Percentiles rank a stretch among this genome's conserved stretches.
phyloP scores from a whole-genome alignment of 2,329 filamentous ascomycete genomes.

The Zymoseptoria passerinii region DNA sequence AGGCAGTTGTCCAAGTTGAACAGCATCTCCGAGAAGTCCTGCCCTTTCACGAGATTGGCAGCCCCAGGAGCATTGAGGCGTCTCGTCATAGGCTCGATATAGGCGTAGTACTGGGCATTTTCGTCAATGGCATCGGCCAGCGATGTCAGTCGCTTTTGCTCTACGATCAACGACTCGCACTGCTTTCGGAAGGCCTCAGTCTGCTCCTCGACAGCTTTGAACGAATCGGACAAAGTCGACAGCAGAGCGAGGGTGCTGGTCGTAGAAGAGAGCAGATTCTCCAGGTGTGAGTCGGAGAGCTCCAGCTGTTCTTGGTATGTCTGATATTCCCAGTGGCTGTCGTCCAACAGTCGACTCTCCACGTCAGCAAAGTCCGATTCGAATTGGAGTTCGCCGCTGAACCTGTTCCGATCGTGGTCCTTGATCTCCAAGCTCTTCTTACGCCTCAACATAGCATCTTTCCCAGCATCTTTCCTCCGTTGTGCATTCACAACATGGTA shows the following conservation, averaged over 20 bases:
- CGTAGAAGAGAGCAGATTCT: conserved; percentile 68
- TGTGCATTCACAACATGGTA: conserved; percentile 55
- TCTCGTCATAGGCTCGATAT: conserved; percentile 82
- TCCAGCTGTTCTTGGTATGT: conserved; percentile 76
- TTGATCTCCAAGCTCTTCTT: conserved; percentile 27
- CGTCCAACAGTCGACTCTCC: conserved; percentile 63
- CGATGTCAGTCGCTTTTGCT: conserved; percentile 69
- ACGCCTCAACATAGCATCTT: conserved; percentile 39
- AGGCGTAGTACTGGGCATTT: conserved; percentile 90
- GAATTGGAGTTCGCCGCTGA: conserved; percentile 44
- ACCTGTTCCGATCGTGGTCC: conserved; percentile 22
- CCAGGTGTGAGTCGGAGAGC: conserved; percentile 73
- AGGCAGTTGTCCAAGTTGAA: conserved; percentile 82
- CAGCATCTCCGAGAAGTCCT: conserved; percentile 81
- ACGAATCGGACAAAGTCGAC: conserved; percentile 72
- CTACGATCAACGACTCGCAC: conserved; percentile 76
- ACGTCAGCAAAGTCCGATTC: conserved; percentile 51
- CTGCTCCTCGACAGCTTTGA: conserved; percentile 78
- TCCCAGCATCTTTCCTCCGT: conserved; percentile 41
- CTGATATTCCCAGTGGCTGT: conserved; percentile 79
- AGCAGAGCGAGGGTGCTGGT: conserved; percentile 67
- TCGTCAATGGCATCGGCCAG: conserved; percentile 79
- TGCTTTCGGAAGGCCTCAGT: conserved; percentile 89
- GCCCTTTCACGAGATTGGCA: conserved; percentile 72
- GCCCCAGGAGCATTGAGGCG: conserved; percentile 88